phyloP scores from a whole-genome alignment of 805 yeast species.

The Candida ponderosae region DNA sequence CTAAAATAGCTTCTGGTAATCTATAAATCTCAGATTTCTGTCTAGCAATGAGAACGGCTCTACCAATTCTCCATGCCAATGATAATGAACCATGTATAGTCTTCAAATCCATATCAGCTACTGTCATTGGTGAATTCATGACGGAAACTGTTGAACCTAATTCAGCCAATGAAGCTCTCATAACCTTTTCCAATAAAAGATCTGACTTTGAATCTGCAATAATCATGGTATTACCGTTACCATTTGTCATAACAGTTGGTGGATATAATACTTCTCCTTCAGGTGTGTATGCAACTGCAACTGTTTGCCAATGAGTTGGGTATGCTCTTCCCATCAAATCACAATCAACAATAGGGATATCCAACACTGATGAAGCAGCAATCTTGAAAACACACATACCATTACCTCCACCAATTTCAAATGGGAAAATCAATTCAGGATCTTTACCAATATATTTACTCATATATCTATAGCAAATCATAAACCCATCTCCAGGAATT shows the following conservation, averaged over 20 bases:
- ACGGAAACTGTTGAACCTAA: constrained; percentile 34
- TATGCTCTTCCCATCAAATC: constrained; percentile 44
- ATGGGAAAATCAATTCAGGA: constrained; percentile 28
- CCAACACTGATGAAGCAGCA: constrained; percentile 10
- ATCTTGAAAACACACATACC: constrained; percentile 24
- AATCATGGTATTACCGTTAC: constrained; percentile 33
- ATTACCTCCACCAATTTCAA: constrained; percentile 39
- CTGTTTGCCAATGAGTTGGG: constrained; percentile 35
- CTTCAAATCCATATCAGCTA: constrained; percentile 18
- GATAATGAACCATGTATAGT: constrained; percentile 28
- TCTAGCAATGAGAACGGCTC: constrained; percentile 32
- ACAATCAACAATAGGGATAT: constrained; percentile 28
- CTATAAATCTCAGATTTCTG: constrained; percentile 27
- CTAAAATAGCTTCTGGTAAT: constrained; percentile 28
- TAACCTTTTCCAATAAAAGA: constrained; percentile 25
- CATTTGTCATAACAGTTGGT: constrained; percentile 26
- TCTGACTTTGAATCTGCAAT: constrained; percentile 26
- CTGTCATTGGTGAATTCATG: constrained; percentile 25
- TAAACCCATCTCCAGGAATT: constrained; percentile 28
- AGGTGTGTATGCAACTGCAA: constrained; percentile 18
- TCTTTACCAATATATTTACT: constrained; percentile 19
- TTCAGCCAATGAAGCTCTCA: constrained; percentile 35
- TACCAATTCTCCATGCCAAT: constrained; percentile 39
- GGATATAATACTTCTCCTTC: constrained; percentile 15
- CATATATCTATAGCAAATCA: constrained; percentile 22